Evolutionary conservation across 176 grass and related monocot species (phyloP), one percentile per base, ranked within the genome.

Genomic region (Triticum monococcum): DNA sequence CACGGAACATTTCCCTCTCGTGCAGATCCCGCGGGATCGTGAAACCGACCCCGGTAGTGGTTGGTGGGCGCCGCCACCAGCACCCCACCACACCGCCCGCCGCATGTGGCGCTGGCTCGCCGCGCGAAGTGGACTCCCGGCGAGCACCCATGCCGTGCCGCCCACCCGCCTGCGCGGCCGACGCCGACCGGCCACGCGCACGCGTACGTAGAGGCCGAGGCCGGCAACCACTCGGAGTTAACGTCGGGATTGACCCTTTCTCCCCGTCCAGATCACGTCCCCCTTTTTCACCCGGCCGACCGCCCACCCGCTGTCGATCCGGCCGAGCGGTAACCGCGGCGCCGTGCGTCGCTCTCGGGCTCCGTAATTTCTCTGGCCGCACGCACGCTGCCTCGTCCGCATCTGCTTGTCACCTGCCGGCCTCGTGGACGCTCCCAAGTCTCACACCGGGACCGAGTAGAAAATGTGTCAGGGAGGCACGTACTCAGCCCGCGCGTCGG

Each of bases 261-360:
- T 20, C 8, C 8, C 48, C 46, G 26, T 14, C 13, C 45, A 24
- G 25, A 45, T 75, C 70, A 13, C 35, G 26, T 37, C 33, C 23
- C 36, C 73, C 46, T 79, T 75, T 75, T 61, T 37, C 5, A 20
- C 7, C 6, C 41, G 68, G 46, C n/a, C 35, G 52, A 60, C 79
- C 79, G 88, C 52, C 88, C 88, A 30, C 57, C 72, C 18, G 74
- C 46, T 9, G 31, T 25, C 82, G 20, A 25, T 74, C 52, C 30
- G 36, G 61, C 18, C 35, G 54, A 24, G 22, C 7, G 22, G 56
- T 77, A 18, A 46, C 28, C 3, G 10, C 56, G 5, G 2, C 5
- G 40, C 63, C 40, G 9, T n/a, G 63, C 5, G 41, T 73, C 33
- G 9, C 56, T 63, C 68, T 74, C 35, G 12, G 3, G 5, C 81